Conservation (phyloP, 2,329 filamentous ascomycete genomes). For the Didymella segeticola region DNA sequence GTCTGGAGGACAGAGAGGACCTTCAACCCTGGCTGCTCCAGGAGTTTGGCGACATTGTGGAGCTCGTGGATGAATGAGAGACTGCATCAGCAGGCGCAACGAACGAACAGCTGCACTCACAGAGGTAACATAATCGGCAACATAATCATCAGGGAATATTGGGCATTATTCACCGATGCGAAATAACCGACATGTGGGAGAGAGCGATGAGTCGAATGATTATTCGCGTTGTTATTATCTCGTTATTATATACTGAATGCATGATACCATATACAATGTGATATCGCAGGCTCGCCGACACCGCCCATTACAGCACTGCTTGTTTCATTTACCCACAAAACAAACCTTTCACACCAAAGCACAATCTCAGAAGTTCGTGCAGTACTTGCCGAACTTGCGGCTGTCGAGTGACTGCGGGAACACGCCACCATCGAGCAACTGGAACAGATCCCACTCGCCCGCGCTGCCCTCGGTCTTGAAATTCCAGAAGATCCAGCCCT, state of each 20-base stretch:
- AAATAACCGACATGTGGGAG: neutral
- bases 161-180: neutral
- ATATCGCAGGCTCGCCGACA: too few relatives aligned
- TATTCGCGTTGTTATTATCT: neutral
- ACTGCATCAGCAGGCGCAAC: too few relatives aligned
- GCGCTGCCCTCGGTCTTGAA: slow-evolving; percentile 61
- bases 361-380: slow-evolving; percentile 26
- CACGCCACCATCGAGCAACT: slow-evolving; percentile 56
- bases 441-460: slow-evolving; percentile 62
- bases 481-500: slow-evolving; percentile 66
- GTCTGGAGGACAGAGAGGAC: slow-evolving; percentile 38
- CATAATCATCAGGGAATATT: neutral
- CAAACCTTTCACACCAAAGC: too few relatives aligned
- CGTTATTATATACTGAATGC: neutral
- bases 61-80: slow-evolving; percentile 41
- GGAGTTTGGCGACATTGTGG: slow-evolving; percentile 51
- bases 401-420: slow-evolving; percentile 53
- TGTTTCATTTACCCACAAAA: too few relatives aligned
- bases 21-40: slow-evolving; percentile 48
- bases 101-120: too few relatives aligned
- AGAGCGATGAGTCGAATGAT: neutral
- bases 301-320: neutral
- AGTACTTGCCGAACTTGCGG: slow-evolving; percentile 40
- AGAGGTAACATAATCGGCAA: too few relatives aligned
- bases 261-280: neutral